Conservation (phyloP, 202 grass and related monocot genomes). For the Panicum virgatum region DNA sequence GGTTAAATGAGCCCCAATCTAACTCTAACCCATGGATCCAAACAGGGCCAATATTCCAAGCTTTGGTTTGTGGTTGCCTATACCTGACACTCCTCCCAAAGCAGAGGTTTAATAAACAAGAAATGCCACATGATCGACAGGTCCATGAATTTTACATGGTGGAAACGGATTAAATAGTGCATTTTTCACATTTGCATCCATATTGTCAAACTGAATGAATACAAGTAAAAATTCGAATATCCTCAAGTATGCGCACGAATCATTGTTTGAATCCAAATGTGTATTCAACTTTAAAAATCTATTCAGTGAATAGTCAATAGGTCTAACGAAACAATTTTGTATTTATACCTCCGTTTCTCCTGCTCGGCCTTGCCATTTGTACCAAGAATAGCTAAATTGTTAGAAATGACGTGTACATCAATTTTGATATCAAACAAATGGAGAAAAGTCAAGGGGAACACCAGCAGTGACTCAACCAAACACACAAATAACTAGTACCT, state of each 20-base stretch:
- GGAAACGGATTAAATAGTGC: neutral
- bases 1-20: too few species aligned
- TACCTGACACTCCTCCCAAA: neutral
- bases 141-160: neutral
- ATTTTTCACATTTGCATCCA: neutral
- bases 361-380: neutral
- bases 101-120: neutral
- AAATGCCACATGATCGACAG: neutral
- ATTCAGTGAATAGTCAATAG: neutral
- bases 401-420: neutral
- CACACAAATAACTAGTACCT: neutral
- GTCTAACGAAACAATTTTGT: neutral
- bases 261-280: neutral
- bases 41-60: too few species aligned
- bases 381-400: neutral
- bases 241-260: neutral
- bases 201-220: neutral
- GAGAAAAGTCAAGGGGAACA: neutral
- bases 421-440: neutral
- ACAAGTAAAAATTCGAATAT: neutral
- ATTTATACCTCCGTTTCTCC: neutral
- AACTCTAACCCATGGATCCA: too few species aligned
- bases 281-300: neutral
- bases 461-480: neutral
- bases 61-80: neutral